Base-by-base conservation (phyloP, 2,329 filamentous ascomycete species). In the Diaporthe destruens region DNA sequence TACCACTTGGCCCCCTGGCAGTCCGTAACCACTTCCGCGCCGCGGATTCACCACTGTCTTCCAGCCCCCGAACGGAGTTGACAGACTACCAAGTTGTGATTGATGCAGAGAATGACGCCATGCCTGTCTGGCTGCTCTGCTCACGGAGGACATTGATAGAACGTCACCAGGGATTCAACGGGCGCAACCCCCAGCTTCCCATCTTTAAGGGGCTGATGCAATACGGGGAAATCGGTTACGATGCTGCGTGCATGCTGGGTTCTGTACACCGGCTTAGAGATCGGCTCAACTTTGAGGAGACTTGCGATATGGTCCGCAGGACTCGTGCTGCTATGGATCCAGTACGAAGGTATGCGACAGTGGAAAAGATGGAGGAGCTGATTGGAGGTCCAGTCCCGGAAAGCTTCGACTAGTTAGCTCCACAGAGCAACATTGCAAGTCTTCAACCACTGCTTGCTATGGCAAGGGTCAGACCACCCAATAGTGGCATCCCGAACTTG, bases 291-390 rank as follows among this genome's bases (percentile, higher is more conserved):
- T 36, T 29, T 11, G 32, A 55, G 34, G 63, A 55, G 34, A 18
- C 49, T 6, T 67, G 63, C 23, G 63, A 54, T 9, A 42, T 55
- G n/a, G 34, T 67, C 14, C 49, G n/a, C 8, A 67, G 51, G n/a
- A 67, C 63, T 54, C 63, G 49, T 42, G 49, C 32, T 7, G 34
- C 44, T 44, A 34, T 51, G 20, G 47, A 53, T 42, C 47, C 47
- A 14, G 23, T 25, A 6, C 5, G 6, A 12, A 67, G 6, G 3
- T 2, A 36, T 67, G 47, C 44, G 0, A 23, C 47, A 2, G 12
- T 67, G 47, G 63, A 53, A 25, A 29, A 67, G 47, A 39, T 67
- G 23, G 47, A 54, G 14, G 44, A 66, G 36, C 32, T 66, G 12
- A 39, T 66, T 42, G 47, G 63, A 18, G 61, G 29, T 1, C 20